phyloP scores from a whole-genome alignment of 306 rosid species.

The Cicer chorassanicum region DNA sequence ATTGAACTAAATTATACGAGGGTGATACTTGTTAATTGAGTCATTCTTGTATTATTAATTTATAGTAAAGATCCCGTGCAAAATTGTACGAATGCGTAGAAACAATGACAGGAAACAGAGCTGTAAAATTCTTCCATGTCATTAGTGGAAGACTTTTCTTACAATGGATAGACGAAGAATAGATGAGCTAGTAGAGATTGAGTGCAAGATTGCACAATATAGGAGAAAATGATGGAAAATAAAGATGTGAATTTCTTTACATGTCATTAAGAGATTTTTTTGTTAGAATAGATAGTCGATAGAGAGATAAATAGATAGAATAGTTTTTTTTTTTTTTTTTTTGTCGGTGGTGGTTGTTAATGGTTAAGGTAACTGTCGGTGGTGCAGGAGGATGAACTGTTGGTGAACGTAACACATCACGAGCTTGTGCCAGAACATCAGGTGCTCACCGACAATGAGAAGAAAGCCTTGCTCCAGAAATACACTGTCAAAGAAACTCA shows the following conservation, averaged over 20 bases:
- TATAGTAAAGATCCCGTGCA: neutral
- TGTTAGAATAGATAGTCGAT: neutral
- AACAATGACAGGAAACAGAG: neutral
- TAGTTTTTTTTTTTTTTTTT: neutral
- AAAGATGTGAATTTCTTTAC: neutral
- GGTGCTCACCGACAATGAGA: slow-evolving; percentile 63
- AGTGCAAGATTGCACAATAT: neutral
- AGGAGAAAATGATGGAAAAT: neutral
- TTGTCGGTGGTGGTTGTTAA: neutral
- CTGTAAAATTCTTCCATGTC: neutral
- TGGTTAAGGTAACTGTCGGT: neutral
- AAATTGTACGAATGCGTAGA: neutral
- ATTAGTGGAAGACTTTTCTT: neutral
- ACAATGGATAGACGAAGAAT: neutral
- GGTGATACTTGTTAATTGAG: neutral
- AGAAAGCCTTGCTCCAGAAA: slow-evolving; percentile 81
- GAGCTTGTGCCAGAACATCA: slow-evolving; percentile 82
- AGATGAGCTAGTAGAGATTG: neutral
- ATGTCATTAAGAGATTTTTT: neutral
- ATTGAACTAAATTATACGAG: neutral
- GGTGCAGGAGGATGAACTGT: slow-evolving; percentile 77
- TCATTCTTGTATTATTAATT: neutral
- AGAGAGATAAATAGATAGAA: neutral
- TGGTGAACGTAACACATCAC: slow-evolving; percentile 71
- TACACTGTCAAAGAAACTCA: slow-evolving; percentile 87